A percentile compares a stretch with the other conserved stretches of the same genome.
These are phyloP conservation scores for Colletotrichum tropicale DNA, from an alignment of 2,329 filamentous ascomycete species.

Conservation along the genomic window DNA sequence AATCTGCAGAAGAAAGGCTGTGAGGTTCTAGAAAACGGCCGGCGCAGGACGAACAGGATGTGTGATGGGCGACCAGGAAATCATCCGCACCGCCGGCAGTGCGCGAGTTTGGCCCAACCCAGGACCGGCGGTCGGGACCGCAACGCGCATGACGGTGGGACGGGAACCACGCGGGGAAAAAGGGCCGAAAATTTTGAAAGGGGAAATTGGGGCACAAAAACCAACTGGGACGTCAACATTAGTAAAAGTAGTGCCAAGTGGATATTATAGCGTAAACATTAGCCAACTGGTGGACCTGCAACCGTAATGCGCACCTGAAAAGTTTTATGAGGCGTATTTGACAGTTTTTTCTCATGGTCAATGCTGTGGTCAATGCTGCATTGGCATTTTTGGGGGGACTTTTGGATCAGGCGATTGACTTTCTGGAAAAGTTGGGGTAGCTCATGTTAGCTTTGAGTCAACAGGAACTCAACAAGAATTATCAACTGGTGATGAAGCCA, in stretches of 20 bases:
- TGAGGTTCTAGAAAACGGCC: not conserved
- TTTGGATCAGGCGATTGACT: not conserved
- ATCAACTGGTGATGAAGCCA: not conserved
- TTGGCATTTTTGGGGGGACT: not conserved
- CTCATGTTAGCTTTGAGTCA: not conserved
- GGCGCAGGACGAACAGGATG: not conserved
- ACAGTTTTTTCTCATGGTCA: not conserved
- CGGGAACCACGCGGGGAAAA: conserved; percentile 14
- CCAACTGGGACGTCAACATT: conserved; percentile 5
- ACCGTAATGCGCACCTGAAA: not conserved
- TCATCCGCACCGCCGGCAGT: not conserved
- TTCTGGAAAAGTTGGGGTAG: not conserved
- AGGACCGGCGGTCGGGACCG: not conserved
- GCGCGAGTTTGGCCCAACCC: not conserved
- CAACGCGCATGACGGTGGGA: not conserved
- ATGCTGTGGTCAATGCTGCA: not conserved
- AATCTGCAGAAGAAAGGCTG: not conserved
- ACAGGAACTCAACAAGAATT: not conserved
- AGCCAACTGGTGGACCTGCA: conserved; percentile 11
- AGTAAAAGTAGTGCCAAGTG: conserved; percentile 3
- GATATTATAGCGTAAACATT: conserved; percentile 16
- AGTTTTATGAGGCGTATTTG: conserved; percentile 8
- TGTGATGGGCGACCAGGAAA: not conserved
- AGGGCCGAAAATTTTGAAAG: conserved; percentile 1
- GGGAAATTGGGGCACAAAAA: not conserved